These are phyloP conservation scores for Setaria viridis DNA, from an alignment of 202 grass and related monocot species.

Conservation along the genomic window DNA sequence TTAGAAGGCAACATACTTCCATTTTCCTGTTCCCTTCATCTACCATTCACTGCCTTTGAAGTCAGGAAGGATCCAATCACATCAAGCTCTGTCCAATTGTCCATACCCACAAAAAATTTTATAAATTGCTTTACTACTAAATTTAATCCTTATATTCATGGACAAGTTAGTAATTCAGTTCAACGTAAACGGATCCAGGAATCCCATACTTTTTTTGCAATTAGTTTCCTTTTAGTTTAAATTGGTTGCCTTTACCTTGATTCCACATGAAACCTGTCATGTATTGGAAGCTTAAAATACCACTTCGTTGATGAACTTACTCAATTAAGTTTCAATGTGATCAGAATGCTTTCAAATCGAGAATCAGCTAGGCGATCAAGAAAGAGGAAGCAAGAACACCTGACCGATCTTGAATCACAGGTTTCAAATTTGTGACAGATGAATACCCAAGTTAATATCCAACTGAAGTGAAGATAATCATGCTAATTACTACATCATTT, in stretches of 20 bases:
- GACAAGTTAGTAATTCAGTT: background rate
- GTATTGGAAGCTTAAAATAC: slow-evolving; percentile 23
- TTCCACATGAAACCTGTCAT: background rate
- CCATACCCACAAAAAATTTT: background rate
- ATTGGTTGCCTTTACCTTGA: background rate
- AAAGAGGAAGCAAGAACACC: slow-evolving; percentile 86
- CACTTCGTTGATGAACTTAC: slow-evolving; percentile 25
- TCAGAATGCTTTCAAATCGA: slow-evolving; percentile 91
- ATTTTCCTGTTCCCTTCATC: background rate
- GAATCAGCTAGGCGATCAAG: slow-evolving; percentile 93
- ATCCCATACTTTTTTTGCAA: background rate
- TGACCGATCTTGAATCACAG: slow-evolving; percentile 78
- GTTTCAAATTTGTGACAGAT: slow-evolving; percentile 46
- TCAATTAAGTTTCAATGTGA: slow-evolving; percentile 23
- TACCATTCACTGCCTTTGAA: background rate
- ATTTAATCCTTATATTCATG: background rate
- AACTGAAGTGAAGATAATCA: slow-evolving; percentile 12
- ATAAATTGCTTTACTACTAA: background rate
- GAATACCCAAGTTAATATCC: slow-evolving; percentile 22
- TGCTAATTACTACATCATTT: slow-evolving; percentile 48
- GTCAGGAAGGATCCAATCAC: background rate
- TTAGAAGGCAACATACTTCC: slow-evolving; percentile 3
- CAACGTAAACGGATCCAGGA: background rate
- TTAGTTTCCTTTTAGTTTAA: slow-evolving; percentile 10
- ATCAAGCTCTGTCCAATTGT: background rate